Percentiles rank a stretch among this genome's conserved stretches.
These are phyloP conservation scores for Cylindrotheca fusiformis DNA, from an alignment of 108 stramenopile genomes.

Conservation along the genomic window DNA sequence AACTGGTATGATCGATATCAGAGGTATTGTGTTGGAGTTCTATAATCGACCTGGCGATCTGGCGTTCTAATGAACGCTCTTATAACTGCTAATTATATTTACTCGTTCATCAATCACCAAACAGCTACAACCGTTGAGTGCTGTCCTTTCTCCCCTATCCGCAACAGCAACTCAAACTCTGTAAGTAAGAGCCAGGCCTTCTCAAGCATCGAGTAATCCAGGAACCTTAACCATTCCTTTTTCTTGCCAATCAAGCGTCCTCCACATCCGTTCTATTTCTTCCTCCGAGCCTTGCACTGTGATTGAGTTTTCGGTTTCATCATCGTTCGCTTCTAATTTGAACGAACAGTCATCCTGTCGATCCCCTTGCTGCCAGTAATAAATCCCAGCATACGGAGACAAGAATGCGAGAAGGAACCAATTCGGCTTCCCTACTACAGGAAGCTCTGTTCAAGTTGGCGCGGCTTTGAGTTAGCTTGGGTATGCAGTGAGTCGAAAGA, in stretches of 20 bases:
- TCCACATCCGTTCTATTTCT: slow-evolving; percentile 93
- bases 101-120: background rate
- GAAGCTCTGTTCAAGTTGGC: slow-evolving; percentile 33
- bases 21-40: slow-evolving; percentile 88
- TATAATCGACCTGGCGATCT: no score
- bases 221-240: slow-evolving; percentile 94
- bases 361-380: slow-evolving; percentile 93
- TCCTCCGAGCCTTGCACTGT: slow-evolving; percentile 82
- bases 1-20: slow-evolving; percentile 97
- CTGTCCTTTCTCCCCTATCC: no score
- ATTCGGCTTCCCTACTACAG: slow-evolving; percentile 72
- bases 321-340: slow-evolving; percentile 77
- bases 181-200: background rate
- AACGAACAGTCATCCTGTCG: slow-evolving; percentile 82
- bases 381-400: slow-evolving; percentile 91
- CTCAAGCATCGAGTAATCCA: slow-evolving; percentile 58
- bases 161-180: no score
- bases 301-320: slow-evolving; percentile 85
- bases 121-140: no score
- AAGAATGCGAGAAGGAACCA: slow-evolving; percentile 79
- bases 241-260: slow-evolving; percentile 85
- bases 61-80: no score
- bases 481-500: slow-evolving; percentile 5
- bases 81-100: no score
- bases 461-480: background rate